Percentiles rank a stretch among this genome's conserved stretches.
These are phyloP conservation scores for Colletotrichum tamarilloi DNA, from an alignment of 2,329 filamentous ascomycete species.

Conservation along the genomic window DNA sequence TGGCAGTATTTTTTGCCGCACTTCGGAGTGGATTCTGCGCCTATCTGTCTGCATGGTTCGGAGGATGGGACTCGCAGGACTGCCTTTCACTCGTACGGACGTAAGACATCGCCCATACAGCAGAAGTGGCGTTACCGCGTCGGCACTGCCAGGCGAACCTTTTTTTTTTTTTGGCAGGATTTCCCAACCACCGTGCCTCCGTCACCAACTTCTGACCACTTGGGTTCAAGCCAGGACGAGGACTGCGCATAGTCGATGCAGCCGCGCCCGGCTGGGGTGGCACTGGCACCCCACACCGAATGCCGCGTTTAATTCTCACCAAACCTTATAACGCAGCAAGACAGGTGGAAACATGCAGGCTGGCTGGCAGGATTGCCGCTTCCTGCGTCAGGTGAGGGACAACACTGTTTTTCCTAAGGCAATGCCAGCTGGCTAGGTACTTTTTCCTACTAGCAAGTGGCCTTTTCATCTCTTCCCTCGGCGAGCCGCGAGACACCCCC, in stretches of 20 bases:
- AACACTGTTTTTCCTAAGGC: background rate
- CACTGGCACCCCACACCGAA: background rate
- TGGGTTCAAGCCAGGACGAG: background rate
- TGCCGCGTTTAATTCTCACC: background rate
- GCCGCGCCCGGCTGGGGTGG: background rate
- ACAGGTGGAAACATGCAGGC: background rate
- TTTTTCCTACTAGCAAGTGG: background rate
- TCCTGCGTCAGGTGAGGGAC: slow-evolving; percentile 7
- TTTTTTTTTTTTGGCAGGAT: background rate
- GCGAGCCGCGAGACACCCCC: background rate
- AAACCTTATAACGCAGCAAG: background rate
- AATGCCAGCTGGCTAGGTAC: slow-evolving; percentile 17
- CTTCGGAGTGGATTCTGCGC: background rate
- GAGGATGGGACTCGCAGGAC: background rate
- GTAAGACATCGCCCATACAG: background rate
- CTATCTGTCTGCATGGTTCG: slow-evolving; percentile 17
- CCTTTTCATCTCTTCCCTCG: background rate
- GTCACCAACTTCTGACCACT: background rate
- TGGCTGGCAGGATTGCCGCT: background rate
- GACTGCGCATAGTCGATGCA: background rate
- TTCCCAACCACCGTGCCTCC: slow-evolving; percentile 2
- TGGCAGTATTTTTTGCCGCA: background rate
- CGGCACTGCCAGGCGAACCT: slow-evolving; percentile 3
- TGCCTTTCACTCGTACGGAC: background rate
- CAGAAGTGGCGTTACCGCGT: background rate